Percentiles rank a stretch among this genome's conserved stretches.
These are phyloP conservation scores for Straminergon stramineum DNA, from an alignment of 225 moss, liverwort and hornwort species.

Conservation along the genomic window DNA sequence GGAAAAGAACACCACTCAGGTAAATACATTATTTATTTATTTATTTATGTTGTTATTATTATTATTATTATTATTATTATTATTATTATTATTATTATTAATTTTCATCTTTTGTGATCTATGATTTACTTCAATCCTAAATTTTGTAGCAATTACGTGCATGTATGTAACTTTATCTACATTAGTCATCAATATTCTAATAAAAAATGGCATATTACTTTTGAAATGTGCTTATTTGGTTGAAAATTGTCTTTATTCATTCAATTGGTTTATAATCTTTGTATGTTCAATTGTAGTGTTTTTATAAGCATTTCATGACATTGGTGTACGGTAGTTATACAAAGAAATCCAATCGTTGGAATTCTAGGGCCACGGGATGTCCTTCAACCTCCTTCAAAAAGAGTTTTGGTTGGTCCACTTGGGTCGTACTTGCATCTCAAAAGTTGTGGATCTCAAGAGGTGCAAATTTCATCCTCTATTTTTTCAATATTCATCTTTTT, in stretches of 20 bases:
- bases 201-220: too few relatives aligned
- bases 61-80: neutral
- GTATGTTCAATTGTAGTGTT: too few relatives aligned
- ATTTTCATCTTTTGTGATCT: neutral
- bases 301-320: neutral
- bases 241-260: neutral
- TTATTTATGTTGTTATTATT: neutral
- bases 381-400: neutral
- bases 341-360: conserved; percentile 14
- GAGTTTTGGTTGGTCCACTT: neutral
- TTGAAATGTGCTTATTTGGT: neutral
- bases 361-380: neutral
- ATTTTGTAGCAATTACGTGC: neutral
- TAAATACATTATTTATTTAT: neutral
- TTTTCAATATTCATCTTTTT: too few relatives aligned
- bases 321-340: neutral
- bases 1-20: conserved; percentile 6
- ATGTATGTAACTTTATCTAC: neutral
- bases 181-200: neutral
- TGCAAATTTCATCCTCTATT: neutral
- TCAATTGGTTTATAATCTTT: neutral
- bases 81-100: neutral
- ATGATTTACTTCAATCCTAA: neutral
- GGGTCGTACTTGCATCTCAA: neutral
- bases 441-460: neutral